Evolutionary conservation across 2,329 filamentous ascomycete species (phyloP).

Genomic region (Lojkania enalia): DNA sequence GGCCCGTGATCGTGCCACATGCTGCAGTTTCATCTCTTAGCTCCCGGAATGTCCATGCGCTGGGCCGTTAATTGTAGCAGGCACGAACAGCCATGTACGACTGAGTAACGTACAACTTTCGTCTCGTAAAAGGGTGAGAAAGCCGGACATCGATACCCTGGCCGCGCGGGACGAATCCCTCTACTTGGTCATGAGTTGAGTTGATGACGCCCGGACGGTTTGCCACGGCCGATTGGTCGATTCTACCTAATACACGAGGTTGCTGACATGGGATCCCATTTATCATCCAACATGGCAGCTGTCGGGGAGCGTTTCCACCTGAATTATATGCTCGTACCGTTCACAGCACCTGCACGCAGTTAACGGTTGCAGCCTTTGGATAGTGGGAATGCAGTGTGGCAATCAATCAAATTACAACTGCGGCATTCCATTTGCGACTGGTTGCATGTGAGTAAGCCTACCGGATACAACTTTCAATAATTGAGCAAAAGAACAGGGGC

Average conservation of each 20-base stretch:
- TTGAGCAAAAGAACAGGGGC: slow-evolving; percentile 22
- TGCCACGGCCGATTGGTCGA: slow-evolving; percentile 20
- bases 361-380: slow-evolving; percentile 18
- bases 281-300: neutral
- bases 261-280: neutral
- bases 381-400: slow-evolving; percentile 34
- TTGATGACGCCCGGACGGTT: slow-evolving; percentile 11
- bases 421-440: slow-evolving; percentile 28
- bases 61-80: slow-evolving; percentile 17
- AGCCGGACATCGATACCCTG: no score
- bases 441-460: slow-evolving; percentile 27
- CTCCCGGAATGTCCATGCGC: slow-evolving; percentile 21
- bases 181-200: slow-evolving; percentile 4
- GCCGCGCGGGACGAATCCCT: no score
- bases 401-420: slow-evolving; percentile 40
- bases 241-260: neutral
- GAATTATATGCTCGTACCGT: slow-evolving; percentile 6
- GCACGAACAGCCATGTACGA: slow-evolving; percentile 14
- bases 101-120: no score
- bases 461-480: slow-evolving; percentile 20
- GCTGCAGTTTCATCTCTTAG: slow-evolving; percentile 33
- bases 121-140: no score
- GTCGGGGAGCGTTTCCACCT: slow-evolving; percentile 1
- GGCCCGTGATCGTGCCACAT: slow-evolving; percentile 33
- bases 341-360: slow-evolving; percentile 27